These are phyloP conservation scores for Neurospora tetrasperma DNA, from an alignment of 495 filamentous ascomycete species.

Conservation along the genomic window DNA sequence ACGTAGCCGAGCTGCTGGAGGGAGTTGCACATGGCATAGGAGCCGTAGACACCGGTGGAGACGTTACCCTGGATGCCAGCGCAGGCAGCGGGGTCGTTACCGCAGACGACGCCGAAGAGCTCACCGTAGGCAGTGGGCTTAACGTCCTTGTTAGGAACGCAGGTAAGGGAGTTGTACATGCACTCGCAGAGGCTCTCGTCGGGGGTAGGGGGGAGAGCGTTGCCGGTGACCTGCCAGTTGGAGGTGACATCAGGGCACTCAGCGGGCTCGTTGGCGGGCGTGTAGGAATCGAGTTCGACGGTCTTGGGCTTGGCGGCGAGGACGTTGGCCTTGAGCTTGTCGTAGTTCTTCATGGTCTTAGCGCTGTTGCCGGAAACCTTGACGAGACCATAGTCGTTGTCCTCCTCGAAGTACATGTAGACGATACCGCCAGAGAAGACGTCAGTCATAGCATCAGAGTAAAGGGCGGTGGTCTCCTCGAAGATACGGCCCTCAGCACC, in stretches of 20 bases:
- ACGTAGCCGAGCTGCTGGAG: constrained; percentile 71
- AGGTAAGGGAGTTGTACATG: constrained; percentile 63
- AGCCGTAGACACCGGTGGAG: constrained; percentile 67
- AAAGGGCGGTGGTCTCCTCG: constrained; percentile 78
- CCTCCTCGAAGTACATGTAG: constrained; percentile 94
- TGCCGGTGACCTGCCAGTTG: constrained; percentile 58
- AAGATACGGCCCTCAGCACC: constrained; percentile 62
- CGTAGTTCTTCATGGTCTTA: constrained; percentile 62
- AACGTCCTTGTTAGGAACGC: constrained; percentile 47
- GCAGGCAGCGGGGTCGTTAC: constrained; percentile 43
- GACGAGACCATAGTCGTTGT: constrained; percentile 80
- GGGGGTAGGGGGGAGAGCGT: constrained; percentile 65
- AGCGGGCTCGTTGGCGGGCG: constrained; percentile 64
- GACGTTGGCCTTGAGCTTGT: constrained; percentile 59
- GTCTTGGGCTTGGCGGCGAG: constrained; percentile 55
- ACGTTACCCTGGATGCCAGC: constrained; percentile 60
- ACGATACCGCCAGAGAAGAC: constrained; percentile 93
- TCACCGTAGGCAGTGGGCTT: constrained; percentile 42
- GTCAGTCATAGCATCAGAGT: constrained; percentile 63
- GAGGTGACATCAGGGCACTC: constrained; percentile 57
- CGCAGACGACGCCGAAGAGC: constrained; percentile 70
- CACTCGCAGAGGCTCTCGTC: constrained; percentile 68
- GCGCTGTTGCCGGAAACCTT: constrained; percentile 46
- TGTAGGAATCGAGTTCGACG: constrained; percentile 57
- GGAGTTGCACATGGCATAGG: constrained; percentile 79